Evolutionary conservation across 495 filamentous ascomycete genomes (phyloP).

Genomic region (Neurospora tetraspora): DNA sequence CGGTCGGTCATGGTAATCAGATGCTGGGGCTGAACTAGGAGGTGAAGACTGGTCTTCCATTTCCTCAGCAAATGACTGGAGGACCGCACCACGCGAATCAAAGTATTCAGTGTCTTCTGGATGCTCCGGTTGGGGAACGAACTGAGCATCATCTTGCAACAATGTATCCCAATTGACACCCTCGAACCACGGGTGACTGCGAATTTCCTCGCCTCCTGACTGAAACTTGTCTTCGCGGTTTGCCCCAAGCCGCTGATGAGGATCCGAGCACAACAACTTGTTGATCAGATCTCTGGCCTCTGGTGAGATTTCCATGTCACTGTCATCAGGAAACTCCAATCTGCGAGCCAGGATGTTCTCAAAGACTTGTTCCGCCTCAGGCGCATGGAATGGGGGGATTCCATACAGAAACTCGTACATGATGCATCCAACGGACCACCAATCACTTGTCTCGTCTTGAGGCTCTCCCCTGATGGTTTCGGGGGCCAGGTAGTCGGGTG

Average conservation of each 20-base stretch:
- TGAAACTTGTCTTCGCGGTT: slow-evolving; percentile 71
- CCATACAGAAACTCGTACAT: slow-evolving; percentile 93
- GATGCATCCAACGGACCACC: slow-evolving; percentile 98
- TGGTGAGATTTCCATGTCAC: slow-evolving; percentile 56
- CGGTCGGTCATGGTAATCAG: slow-evolving; percentile 73
- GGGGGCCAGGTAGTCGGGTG: slow-evolving; percentile 92
- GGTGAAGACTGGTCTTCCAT: slow-evolving; percentile 81
- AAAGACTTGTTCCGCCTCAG: slow-evolving; percentile 86
- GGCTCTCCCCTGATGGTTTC: slow-evolving; percentile 93
- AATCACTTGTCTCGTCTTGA: slow-evolving; percentile 97
- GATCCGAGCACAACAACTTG: slow-evolving; percentile 73
- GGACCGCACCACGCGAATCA: slow-evolving; percentile 78
- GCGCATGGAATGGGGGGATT: slow-evolving; percentile 86
- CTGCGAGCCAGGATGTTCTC: slow-evolving; percentile 85
- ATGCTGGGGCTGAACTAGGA: slow-evolving; percentile 50
- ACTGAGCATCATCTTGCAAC: slow-evolving; percentile 85
- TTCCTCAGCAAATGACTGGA: slow-evolving; percentile 85
- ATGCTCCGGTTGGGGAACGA: slow-evolving; percentile 86
- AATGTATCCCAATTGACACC: slow-evolving; percentile 84
- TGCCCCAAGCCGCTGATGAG: slow-evolving; percentile 67
- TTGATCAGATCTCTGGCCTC: slow-evolving; percentile 93
- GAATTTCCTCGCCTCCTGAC: slow-evolving; percentile 82
- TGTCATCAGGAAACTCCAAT: slow-evolving; percentile 76
- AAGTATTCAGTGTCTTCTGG: slow-evolving; percentile 98
- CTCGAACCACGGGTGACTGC: slow-evolving; percentile 78